These are phyloP conservation scores for Medicago ruthenica DNA, from an alignment of 306 rosid species.

Conservation along the genomic window DNA sequence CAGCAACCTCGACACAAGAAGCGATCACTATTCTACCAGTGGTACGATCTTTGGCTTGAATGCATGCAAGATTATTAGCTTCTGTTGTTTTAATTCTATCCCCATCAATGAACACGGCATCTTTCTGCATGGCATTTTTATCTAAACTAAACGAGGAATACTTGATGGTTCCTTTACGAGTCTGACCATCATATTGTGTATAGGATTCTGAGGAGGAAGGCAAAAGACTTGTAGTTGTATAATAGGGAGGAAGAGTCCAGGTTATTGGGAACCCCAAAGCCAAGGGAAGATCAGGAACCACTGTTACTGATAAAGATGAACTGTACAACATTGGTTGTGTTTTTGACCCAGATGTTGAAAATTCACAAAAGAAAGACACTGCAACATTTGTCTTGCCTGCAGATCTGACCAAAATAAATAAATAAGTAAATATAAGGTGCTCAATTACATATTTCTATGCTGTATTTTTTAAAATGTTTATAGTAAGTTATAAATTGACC, in stretches of 20 bases:
- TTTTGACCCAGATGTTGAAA: constrained; percentile 57
- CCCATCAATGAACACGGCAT: constrained; percentile 69
- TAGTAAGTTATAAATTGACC: constrained; percentile 1
- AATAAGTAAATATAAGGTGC: constrained; percentile 12
- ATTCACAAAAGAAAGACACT: constrained; percentile 78
- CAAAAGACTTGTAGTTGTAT: constrained; percentile 68
- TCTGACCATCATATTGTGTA: constrained; percentile 61
- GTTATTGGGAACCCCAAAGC: constrained; percentile 90
- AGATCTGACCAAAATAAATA: constrained; percentile 60
- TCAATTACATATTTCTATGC: constrained; percentile 8
- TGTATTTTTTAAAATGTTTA: constrained; percentile 19
- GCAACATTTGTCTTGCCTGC: constrained; percentile 78
- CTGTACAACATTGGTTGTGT: constrained; percentile 58
- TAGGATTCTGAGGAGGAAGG: constrained; percentile 68
- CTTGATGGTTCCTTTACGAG: constrained; percentile 63
- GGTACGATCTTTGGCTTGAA: constrained; percentile 85
- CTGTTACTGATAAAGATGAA: constrained; percentile 73
- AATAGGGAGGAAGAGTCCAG: constrained; percentile 95
- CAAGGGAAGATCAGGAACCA: constrained; percentile 85
- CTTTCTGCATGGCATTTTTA: constrained; percentile 68
- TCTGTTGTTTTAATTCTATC: constrained; percentile 78
- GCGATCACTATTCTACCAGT: constrained; percentile 88
- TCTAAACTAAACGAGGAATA: constrained; percentile 66
- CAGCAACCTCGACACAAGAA: constrained; percentile 82
- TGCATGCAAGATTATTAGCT: constrained; percentile 78